Base-by-base conservation (phyloP, 352 stramenopile genomes). In the Phytophthora pini region DNA sequence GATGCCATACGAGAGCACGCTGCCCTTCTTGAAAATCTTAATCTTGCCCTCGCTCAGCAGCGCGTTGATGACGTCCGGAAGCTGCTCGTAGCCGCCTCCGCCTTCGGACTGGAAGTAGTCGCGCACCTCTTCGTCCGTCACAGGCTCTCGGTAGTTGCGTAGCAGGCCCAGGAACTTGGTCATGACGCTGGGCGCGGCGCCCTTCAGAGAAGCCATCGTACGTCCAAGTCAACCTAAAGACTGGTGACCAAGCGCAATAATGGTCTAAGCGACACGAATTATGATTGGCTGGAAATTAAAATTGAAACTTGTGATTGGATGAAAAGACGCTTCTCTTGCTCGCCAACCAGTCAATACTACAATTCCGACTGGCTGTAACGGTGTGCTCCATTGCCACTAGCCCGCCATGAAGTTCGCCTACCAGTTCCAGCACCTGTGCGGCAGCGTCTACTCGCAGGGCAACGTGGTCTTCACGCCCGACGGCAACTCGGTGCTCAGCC, bases 391-490 rank as follows among this genome's bases (percentile, higher is more conserved):
- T 55, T 66, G 43, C 13, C 46, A 41, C 10, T 29, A 11, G 56
- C 15, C 43, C 13, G 24, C 36, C 44, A 94, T 96, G 88, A 96
- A 96, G 88, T 96, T 96, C 63, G 83, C 85, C 12, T 96, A 96
- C 75, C 83, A 94, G 85, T 98, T 98, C 69, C 88, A 87, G 70
- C 92, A 98, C 68, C 76, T 98, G 47, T 97, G 93, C 68, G 94
- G 94, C 70, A 97, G 87, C 49, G 93, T 98, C 44, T 97, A 98
- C 78, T 94, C 89, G 50, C 89, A 97, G 74, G 94, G 92, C 65
- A 98, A 98, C 67, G 83, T 98, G 12, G 65, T 97, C 32, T 98
- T 98, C 72, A 97, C 94, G 47, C 89, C 93, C 20, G 92, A 98
- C 47, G 92, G 94, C 50, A 98, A 98, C 75, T 90, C 80, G 38